Percentiles rank a stretch among this genome's conserved stretches.
These are phyloP conservation scores for Boletus edulis DNA, from an alignment of 768 basidiomycete species.

Conservation along the genomic window DNA sequence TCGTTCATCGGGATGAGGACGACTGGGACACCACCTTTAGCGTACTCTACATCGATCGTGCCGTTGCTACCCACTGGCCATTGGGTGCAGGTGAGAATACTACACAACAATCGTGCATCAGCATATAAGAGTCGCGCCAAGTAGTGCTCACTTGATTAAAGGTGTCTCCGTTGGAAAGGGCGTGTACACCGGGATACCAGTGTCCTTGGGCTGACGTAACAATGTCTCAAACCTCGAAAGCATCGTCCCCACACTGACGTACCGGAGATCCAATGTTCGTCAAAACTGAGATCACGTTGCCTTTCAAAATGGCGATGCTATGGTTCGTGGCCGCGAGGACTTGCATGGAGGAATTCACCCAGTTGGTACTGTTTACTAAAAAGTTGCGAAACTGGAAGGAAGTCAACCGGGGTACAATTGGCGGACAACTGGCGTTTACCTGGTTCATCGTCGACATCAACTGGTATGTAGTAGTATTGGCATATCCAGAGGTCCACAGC, in stretches of 20 bases:
- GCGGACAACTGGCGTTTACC: slow-evolving; percentile 29
- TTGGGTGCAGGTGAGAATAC: slow-evolving; percentile 63
- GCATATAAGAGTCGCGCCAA: not conserved
- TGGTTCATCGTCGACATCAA: slow-evolving; percentile 60
- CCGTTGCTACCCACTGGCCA: slow-evolving; percentile 68
- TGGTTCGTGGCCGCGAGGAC: slow-evolving; percentile 49
- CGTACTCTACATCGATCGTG: slow-evolving; percentile 60
- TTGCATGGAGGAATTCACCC: slow-evolving; percentile 50
- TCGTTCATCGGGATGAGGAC: slow-evolving; percentile 47
- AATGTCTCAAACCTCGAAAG: not conserved
- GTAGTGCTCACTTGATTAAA: slow-evolving; percentile 50
- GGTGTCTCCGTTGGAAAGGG: slow-evolving; percentile 48
- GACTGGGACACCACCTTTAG: slow-evolving; percentile 57
- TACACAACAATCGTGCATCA: slow-evolving; percentile 20
- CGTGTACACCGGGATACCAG: slow-evolving; percentile 56
- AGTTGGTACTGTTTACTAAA: slow-evolving; percentile 49
- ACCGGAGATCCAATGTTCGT: slow-evolving; percentile 79
- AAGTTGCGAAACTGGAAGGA: slow-evolving; percentile 57
- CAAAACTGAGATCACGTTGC: slow-evolving; percentile 55
- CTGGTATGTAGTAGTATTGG: slow-evolving; percentile 55
- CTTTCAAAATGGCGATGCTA: slow-evolving; percentile 66
- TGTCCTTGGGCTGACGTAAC: slow-evolving; percentile 49
- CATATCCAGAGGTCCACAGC: slow-evolving; percentile 67
- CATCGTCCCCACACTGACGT: slow-evolving; percentile 1
- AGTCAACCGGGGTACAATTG: not conserved